These are phyloP conservation scores for Glonium stellatum DNA, from an alignment of 495 filamentous ascomycete genomes.

Conservation along the genomic window DNA sequence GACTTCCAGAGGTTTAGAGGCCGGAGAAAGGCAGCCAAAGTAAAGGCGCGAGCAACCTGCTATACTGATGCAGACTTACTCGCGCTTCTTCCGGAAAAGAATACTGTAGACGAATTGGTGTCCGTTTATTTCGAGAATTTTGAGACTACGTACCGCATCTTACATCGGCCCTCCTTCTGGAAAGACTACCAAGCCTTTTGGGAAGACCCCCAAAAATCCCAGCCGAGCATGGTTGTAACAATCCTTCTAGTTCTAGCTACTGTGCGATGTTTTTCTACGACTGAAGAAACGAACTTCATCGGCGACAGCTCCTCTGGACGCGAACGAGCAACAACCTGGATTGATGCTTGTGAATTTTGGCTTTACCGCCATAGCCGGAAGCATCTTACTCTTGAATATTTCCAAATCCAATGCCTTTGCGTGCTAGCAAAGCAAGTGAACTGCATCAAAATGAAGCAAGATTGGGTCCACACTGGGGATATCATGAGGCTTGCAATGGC, in stretches of 20 bases:
- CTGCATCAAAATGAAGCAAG: constrained; percentile 25
- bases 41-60: constrained; percentile 12
- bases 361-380: constrained; percentile 38
- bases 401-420: constrained; percentile 22
- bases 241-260: constrained; percentile 39
- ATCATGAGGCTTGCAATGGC: constrained; percentile 19
- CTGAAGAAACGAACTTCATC: constrained; percentile 27
- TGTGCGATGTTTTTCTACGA: constrained; percentile 5
- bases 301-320: constrained; percentile 38
- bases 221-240: constrained; percentile 22
- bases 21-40: constrained; percentile 32
- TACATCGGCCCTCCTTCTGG: constrained; percentile 22
- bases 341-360: constrained; percentile 37
- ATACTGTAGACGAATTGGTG: constrained; percentile 5
- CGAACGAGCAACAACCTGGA: constrained; percentile 37
- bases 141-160: constrained; percentile 17
- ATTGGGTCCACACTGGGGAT: constrained; percentile 21
- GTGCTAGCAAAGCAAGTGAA: constrained; percentile 25
- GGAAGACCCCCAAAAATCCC: constrained; percentile 27
- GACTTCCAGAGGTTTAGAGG: constrained; percentile 32
- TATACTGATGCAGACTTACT: constrained; percentile 16
- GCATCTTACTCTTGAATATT: constrained; percentile 21
- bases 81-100: constrained; percentile 12
- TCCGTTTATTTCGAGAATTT: constrained; percentile 14
- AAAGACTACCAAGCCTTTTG: constrained; percentile 18